A percentile compares a stretch with the other conserved stretches of the same genome.
These are phyloP conservation scores for Paramecium sonneborni DNA, from an alignment of 73 alveolate species.

Conservation along the genomic window DNA sequence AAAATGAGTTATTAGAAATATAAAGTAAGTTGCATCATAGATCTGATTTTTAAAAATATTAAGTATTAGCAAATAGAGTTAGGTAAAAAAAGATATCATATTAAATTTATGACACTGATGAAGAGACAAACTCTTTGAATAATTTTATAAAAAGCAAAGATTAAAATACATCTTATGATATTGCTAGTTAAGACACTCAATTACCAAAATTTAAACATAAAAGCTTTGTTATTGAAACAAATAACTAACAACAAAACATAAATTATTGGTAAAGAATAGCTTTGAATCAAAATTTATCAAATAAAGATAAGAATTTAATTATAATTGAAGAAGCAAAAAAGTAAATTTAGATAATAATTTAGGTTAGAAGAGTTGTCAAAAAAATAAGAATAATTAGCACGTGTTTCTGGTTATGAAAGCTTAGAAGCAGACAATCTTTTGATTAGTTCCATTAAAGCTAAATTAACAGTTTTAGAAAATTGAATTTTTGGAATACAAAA, in stretches of 20 bases:
- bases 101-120: not conserved
- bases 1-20: not conserved
- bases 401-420: not conserved
- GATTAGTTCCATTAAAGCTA: slow-evolving; percentile 27
- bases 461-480: slow-evolving; percentile 23
- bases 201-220: slow-evolving; percentile 27
- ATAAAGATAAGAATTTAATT: not conserved
- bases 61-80: not conserved
- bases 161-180: slow-evolving; percentile 16
- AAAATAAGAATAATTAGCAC: slow-evolving; percentile 5
- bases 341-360: not conserved
- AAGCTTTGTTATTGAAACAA: not conserved
- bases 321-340: slow-evolving; percentile 20
- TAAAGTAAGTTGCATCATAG: not conserved
- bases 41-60: not conserved
- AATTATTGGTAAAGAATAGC: slow-evolving; percentile 46
- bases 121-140: not conserved
- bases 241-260: not conserved
- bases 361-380: not conserved
- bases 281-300: not conserved
- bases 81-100: not conserved
- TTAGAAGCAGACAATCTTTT: not conserved
- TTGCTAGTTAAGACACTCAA: not conserved
- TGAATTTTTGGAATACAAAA: not conserved
- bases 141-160: not conserved